Conservation (phyloP, 305 asterid species). For the Petunia hybrid region DNA sequence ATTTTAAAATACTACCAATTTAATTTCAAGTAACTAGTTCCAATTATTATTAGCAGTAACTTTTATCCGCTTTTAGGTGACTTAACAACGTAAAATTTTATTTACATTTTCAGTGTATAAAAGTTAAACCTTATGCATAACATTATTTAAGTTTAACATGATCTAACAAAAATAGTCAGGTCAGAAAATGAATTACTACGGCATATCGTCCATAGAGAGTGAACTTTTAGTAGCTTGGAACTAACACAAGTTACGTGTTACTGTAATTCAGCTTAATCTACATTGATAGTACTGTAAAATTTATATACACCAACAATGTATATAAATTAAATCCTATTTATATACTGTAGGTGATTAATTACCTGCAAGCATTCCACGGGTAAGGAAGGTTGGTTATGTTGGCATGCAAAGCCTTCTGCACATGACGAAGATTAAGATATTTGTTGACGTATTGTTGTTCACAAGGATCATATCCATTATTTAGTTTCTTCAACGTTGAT, state of each 20-base stretch:
- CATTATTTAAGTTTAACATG: neutral
- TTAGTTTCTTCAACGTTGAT: neutral
- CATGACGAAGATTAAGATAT: conserved; percentile 53
- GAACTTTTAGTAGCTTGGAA: neutral
- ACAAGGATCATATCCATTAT: conserved; percentile 47
- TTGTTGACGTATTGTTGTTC: conserved; percentile 36
- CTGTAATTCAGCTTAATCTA: too few relatives aligned
- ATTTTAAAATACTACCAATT: neutral
- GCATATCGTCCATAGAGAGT: neutral
- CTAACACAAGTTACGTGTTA: too few relatives aligned
- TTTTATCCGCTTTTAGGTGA: too few relatives aligned
- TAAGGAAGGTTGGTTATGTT: conserved; percentile 45
- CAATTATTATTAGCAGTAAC: too few relatives aligned
- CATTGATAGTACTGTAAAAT: neutral
- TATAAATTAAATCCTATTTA: neutral
- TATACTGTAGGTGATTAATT: neutral
- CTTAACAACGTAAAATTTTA: too few relatives aligned
- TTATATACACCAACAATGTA: neutral
- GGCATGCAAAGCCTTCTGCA: conserved; percentile 53
- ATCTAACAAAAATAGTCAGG: neutral
- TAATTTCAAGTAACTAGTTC: neutral
- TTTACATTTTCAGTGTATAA: too few relatives aligned
- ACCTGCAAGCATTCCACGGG: conserved; percentile 50
- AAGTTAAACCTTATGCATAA: too few relatives aligned
- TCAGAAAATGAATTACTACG: neutral